Base-by-base conservation (phyloP, 805 yeast species). In the Ogataea nitratoaversa region DNA sequence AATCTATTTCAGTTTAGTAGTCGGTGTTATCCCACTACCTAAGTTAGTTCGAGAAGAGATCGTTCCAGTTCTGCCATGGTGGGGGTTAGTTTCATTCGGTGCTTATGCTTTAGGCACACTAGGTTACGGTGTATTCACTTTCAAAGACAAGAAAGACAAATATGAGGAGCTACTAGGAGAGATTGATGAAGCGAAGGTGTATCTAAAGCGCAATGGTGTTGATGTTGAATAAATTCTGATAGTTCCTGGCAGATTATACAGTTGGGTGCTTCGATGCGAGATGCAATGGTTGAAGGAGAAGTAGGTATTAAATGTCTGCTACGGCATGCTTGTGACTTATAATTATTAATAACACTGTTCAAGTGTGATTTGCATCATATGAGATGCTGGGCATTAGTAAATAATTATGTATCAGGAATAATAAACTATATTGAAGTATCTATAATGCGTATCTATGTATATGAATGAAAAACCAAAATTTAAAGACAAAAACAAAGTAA, bases 61-160 rank as follows among this genome's bases (percentile, higher is more conserved):
- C 36, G 62, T 82, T 46, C 88, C 88, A 8, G 79, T 70, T 25
- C 52, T 82, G 43, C 89, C 89, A 25, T 80, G 73, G 69, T 82
- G 88, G 89, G 73, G 68, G 0, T 64, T 82, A 46, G 84, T 82
- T 27, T 53, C 82, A 2, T 81, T 82, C 58, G 89, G 89, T 22
- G 67, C 83, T 30, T 82, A 79, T 54, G 79, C 88, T 14, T 68
- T 82, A 53, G 82, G 74, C 37, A 74, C 83, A 14, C 68, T 82
- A 44, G 89, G 89, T 36, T 74, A 74, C 68, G 86, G 84, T 36
- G 81, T 82, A 13, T 64, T 68, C 54, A 76, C 86, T 2, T 79
- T 82, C 67, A 79, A 82, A 48, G 85, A 82, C 65, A 82, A 82
- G 60, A 79, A 79, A 48, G 82, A 69, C 40, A 82, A 79, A 60